phyloP scores from a whole-genome alignment of 768 basidiomycete genomes.

The Tubosaeta sp. region DNA sequence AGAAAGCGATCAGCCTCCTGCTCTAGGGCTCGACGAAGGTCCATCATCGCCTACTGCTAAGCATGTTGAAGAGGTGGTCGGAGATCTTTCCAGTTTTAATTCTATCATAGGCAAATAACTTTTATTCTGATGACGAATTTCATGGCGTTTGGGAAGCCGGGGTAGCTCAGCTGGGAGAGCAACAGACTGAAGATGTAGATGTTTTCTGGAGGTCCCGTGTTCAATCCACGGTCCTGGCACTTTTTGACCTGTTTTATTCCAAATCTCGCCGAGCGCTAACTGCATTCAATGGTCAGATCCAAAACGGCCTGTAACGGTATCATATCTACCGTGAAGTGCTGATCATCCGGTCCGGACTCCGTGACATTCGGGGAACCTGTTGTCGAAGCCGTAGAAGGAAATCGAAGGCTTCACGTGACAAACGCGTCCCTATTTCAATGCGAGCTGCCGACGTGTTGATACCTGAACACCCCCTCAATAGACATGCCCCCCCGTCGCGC shows the following conservation, averaged over 20 bases:
- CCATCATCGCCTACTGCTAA: conserved; percentile 34
- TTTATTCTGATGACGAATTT: neutral
- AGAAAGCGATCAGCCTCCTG: neutral
- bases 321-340: neutral
- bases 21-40: conserved; percentile 17
- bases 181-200: conserved; percentile 55
- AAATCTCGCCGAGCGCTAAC: neutral
- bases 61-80: conserved; percentile 27
- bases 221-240: conserved; percentile 55
- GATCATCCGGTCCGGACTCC: neutral
- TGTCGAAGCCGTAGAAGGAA: neutral
- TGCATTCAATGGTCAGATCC: too few species aligned
- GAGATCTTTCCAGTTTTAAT: conserved; percentile 27
- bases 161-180: conserved; percentile 75
- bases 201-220: conserved; percentile 51
- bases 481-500: conserved; percentile 30
- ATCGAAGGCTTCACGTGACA: conserved; percentile 17
- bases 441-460: neutral
- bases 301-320: neutral
- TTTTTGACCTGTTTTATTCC: conserved; percentile 7
- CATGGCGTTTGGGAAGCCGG: conserved; percentile 33
- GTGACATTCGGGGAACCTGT: neutral
- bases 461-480: neutral
- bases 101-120: conserved; percentile 1
- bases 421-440: conserved; percentile 15